These are phyloP conservation scores for Teunomyces panamensis DNA, from an alignment of 805 yeast species.

Conservation along the genomic window DNA sequence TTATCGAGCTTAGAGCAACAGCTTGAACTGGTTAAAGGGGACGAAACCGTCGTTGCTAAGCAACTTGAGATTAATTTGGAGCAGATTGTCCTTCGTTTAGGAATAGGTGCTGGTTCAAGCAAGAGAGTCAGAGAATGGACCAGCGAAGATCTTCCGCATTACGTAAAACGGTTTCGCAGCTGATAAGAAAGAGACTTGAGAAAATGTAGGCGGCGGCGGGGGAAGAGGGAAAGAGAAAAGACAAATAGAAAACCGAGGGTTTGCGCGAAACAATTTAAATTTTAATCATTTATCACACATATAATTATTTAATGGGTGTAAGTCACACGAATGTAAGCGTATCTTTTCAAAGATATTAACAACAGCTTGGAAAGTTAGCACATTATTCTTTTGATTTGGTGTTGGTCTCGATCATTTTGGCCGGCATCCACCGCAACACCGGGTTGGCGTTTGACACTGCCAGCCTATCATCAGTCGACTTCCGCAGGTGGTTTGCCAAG, in stretches of 20 bases:
- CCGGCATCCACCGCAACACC: constrained; percentile 81
- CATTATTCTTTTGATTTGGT: constrained; percentile 79
- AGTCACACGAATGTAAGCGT: background rate
- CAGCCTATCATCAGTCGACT: constrained; percentile 44
- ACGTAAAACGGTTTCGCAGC: constrained; percentile 38
- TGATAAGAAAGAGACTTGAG: background rate
- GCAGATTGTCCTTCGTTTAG: constrained; percentile 46
- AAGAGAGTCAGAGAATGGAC: constrained; percentile 67
- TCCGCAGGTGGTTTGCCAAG: constrained; percentile 48
- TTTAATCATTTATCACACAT: background rate
- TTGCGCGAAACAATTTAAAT: background rate
- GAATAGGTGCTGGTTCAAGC: constrained; percentile 36
- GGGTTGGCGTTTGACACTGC: constrained; percentile 62
- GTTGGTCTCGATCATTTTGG: constrained; percentile 74
- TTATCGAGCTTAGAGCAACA: constrained; percentile 23
- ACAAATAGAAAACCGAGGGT: background rate
- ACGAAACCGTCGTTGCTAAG: constrained; percentile 9
- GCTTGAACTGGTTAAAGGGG: constrained; percentile 4
- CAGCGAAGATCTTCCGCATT: constrained; percentile 43
- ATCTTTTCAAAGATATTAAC: constrained; percentile 2
- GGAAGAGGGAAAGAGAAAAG: background rate
- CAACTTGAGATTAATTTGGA: constrained; percentile 42
- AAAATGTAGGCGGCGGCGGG: no score
- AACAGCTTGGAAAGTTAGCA: constrained; percentile 57
- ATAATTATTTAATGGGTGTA: constrained; percentile 6